Evolutionary conservation across 352 stramenopile genomes (phyloP).

Genomic region (Phytophthora pini): DNA sequence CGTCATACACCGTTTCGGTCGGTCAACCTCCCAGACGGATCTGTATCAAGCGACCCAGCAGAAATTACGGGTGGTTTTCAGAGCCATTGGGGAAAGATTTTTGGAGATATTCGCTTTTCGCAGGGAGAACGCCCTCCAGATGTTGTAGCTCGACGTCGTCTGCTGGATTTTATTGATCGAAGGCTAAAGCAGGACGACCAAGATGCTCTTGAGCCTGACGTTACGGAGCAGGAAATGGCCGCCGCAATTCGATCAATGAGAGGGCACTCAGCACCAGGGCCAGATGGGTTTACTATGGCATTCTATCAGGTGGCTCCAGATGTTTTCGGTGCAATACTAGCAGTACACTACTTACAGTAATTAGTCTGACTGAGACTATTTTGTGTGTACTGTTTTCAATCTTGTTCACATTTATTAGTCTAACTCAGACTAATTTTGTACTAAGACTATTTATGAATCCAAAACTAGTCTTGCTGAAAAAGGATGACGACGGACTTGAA

Average conservation of each 20-base stretch:
- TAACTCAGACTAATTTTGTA: too few relatives aligned
- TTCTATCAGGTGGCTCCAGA: slow-evolving; percentile 9
- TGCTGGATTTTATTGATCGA: not conserved
- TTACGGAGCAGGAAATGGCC: not conserved
- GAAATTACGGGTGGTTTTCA: slow-evolving; percentile 5
- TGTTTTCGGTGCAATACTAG: slow-evolving; percentile 1
- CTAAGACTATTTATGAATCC: too few relatives aligned
- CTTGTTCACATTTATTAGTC: too few relatives aligned
- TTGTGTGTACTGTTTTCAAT: too few relatives aligned
- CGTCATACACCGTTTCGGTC: slow-evolving; percentile 2
- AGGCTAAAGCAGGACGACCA: not conserved
- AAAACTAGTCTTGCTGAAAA: too few relatives aligned
- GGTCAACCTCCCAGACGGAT: not conserved
- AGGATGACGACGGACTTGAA: too few relatives aligned
- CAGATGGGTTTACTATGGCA: slow-evolving; percentile 3
- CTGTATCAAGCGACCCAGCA: not conserved
- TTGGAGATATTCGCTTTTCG: not conserved
- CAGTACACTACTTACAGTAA: too few relatives aligned
- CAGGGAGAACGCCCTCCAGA: not conserved
- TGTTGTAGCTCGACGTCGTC: not conserved
- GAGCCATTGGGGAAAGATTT: slow-evolving; percentile 3
- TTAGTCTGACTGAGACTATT: too few relatives aligned
- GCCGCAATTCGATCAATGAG: too few relatives aligned
- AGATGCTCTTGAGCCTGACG: not conserved
- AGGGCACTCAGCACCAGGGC: not conserved